Evolutionary conservation across 768 basidiomycete species (phyloP), one percentile per base, ranked within the genome.

Genomic region (Lentinula sp.): DNA sequence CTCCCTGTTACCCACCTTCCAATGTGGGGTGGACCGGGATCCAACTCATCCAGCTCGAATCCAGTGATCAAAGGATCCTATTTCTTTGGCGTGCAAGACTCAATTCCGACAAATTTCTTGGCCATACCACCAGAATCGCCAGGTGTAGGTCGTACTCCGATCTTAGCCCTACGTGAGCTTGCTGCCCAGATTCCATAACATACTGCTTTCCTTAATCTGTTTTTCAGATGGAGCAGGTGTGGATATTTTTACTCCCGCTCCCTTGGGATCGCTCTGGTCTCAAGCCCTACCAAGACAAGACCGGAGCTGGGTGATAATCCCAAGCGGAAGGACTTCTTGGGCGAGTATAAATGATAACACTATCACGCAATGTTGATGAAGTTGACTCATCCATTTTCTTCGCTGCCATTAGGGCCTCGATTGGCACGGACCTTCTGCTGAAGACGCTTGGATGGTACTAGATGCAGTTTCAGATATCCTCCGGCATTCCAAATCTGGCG

Each of bases 291-390:
- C 85, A 1, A 75, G 77, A 5, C 84, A 86, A 60, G 66, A 74
- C 28, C 73, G 74, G 6, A 86, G 83, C 59, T 97, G 95, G 95
- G 74, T 89, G 9, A 74, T 95, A 18, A 73, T 88, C n/a, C 90
- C 94, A 0, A 81, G 85, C n/a, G 94, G 95, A 0, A 77, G 87
- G 56, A 94, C 89, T 1, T 81, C 88, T 31, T 96, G 94, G 94
- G 90, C 88, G 69, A 52, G 9, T 32, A 18, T 10, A 32, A 15
- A 23, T 59, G 37, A 5, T 39, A 46, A 39, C 50, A 32, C 28
- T 28, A 56, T 15, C 54, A 28, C 37, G 15, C 15, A 8, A 28
- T 28, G 28, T 28, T 28, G 28, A 28, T 28, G 28, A 28, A 28
- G 28, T 28, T 39, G 10, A 5, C 16, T 7, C 51, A 21, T n/a